Conservation (phyloP, 495 filamentous ascomycete genomes). For the Trichoderma erinaceum region DNA sequence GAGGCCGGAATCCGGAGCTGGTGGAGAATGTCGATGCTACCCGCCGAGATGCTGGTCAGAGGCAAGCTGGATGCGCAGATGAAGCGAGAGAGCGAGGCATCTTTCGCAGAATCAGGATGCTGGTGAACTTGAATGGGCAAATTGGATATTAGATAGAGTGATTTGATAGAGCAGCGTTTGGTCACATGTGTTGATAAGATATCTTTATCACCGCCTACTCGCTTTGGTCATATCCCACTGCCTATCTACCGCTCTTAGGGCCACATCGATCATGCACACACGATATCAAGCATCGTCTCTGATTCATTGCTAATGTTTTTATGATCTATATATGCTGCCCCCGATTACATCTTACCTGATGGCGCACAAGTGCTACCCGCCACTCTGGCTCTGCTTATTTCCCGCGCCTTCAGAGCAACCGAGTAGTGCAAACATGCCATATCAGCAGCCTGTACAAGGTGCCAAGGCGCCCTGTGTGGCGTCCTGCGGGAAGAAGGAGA, state of each 20-base stretch:
- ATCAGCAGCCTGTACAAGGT: not conserved
- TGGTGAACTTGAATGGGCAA: no score
- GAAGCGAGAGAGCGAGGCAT: no score
- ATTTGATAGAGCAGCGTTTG: no score
- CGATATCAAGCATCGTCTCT: not conserved
- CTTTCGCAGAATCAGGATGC: no score
- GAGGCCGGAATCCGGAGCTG: not conserved
- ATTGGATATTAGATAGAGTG: no score
- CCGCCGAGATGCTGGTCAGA: no score
- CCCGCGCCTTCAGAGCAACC: conserved; percentile 4
- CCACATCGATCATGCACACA: not conserved
- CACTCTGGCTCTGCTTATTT: not conserved
- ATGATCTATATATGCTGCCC: not conserved
- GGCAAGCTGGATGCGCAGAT: no score
- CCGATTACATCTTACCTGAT: no score
- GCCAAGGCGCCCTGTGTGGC: not conserved
- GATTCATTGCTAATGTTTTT: not conserved
- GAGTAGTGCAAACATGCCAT: conserved; percentile 9
- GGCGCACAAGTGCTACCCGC: not conserved
- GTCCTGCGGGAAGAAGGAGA: not conserved
- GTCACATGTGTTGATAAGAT: no score
- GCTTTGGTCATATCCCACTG: no score
- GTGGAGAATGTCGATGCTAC: not conserved
- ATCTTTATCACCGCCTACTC: no score
- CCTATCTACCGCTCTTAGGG: not conserved